These are phyloP conservation scores for Raddia guianensis DNA, from an alignment of 176 grass and related monocot genomes.

Conservation along the genomic window DNA sequence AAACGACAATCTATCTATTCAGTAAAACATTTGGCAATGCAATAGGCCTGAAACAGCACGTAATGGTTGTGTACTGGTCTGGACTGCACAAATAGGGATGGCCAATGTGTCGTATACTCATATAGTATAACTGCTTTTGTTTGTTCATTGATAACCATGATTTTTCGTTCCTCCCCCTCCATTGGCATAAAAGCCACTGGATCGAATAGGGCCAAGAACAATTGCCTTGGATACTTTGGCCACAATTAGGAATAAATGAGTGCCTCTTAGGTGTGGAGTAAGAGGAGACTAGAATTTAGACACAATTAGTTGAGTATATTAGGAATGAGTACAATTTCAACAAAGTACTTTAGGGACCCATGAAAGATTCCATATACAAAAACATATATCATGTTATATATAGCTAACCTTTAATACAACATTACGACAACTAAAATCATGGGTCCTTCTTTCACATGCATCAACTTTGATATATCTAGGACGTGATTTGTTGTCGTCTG, in stretches of 20 bases:
- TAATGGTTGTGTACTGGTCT: background rate
- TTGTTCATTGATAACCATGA: background rate
- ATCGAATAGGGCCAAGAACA: background rate
- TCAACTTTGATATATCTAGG: background rate
- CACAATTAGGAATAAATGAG: background rate
- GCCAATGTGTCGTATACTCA: background rate
- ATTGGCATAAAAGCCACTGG: background rate
- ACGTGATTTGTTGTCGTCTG: background rate
- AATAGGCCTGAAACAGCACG: background rate
- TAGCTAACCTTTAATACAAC: background rate
- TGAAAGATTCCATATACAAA: background rate
- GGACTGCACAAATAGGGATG: background rate
- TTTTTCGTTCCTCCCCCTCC: background rate
- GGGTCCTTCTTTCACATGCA: background rate
- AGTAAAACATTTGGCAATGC: background rate
- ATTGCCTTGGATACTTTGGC: background rate
- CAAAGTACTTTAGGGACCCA: background rate
- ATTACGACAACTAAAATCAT: background rate
- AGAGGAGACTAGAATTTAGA: background rate
- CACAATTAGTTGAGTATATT: background rate
- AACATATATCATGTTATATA: background rate
- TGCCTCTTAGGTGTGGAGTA: background rate
- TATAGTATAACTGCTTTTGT: background rate
- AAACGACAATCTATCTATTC: slow-evolving; percentile 5
- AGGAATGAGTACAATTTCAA: background rate